Base-by-base conservation (phyloP, 129 eudicot genomes). In the Chrysanthemum lavandulifolium region DNA sequence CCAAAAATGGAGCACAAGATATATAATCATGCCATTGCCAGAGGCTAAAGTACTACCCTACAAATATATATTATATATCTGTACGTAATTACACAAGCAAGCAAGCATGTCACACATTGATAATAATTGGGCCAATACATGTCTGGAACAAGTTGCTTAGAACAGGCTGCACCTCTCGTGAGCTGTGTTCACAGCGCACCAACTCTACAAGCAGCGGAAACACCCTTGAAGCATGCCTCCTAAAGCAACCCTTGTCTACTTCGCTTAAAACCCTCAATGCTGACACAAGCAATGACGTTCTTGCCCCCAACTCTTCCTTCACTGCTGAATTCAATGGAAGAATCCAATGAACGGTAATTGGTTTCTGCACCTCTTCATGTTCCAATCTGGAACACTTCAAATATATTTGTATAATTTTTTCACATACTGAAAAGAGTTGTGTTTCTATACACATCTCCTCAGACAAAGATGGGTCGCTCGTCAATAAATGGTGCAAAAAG, bases 281-380 rank as follows among this genome's bases (percentile, higher is more conserved):
- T 13, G 88, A 83, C 16, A 86, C 79, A 40, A 88, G 82, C 75
- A 90, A 58, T 45, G 94, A 74, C 2, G 96, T 86, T 55, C 96
- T 83, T 5, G 89, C 97, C n/a, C 91, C 93, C 79, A 95, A 68
- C 67, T 95, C 97, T 73, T 95, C 99, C 87, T 83, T 95, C 82
- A 83, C 86, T 5, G 82, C 96, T 13, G 88, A 73, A 76, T 89
- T 86, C 48, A 90, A 51, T 16, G 99, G 96, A 59, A 90, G 94
- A 68, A 76, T 74, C 92, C 97, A 90, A 58, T 85, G 91, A 36
- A 78, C 76, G 0, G 76, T 16, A 58, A 23, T 67, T 61, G 81
- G 75, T 67, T 83, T 76, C 81, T 36, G 80, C 48, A 40, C 47
- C 47, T 40, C 47, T 40, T 40, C 47, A 7, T 80, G 54, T 60